Conservation (phyloP, 257 asterid species). For the Solanum appendiculatum region DNA sequence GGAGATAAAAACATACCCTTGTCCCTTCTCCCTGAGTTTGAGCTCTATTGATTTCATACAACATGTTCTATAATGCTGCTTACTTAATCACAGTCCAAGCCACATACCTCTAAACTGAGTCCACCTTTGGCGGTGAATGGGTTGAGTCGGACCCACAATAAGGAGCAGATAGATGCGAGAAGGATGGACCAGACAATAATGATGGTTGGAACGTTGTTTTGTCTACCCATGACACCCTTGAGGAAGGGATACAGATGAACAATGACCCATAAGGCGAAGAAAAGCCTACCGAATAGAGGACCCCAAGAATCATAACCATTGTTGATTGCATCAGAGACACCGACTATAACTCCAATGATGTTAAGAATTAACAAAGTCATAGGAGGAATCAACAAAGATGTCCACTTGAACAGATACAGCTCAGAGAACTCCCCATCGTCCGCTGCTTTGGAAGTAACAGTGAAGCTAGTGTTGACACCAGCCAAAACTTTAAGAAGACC, state of each 20-base stretch:
- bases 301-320: constrained; percentile 98
- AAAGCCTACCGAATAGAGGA: constrained; percentile 79
- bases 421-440: constrained; percentile 89
- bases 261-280: constrained; percentile 96
- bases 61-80: constrained; percentile 23
- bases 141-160: constrained; percentile 88
- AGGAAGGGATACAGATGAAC: constrained; percentile 93
- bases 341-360: constrained; percentile 79
- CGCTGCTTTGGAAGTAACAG: constrained; percentile 92
- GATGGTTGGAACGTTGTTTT: constrained; percentile 69
- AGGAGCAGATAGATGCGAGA: constrained; percentile 81
- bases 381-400: constrained; percentile 88
- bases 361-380: constrained; percentile 69
- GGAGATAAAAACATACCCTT: neutral
- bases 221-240: constrained; percentile 94
- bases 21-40: constrained; percentile 6
- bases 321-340: constrained; percentile 77
- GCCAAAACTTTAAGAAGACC: constrained; percentile 91
- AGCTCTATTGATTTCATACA: constrained; percentile 7
- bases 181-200: constrained; percentile 93
- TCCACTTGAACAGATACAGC: constrained; percentile 91
- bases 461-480: constrained; percentile 88
- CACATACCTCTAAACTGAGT: constrained; percentile 72
- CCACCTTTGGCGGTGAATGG: constrained; percentile 67
- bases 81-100: constrained; percentile 72